A percentile compares a stretch with the other conserved stretches of the same genome.
phyloP scores from a whole-genome alignment of 2,329 filamentous ascomycete species.

The Balansia obtecta region DNA sequence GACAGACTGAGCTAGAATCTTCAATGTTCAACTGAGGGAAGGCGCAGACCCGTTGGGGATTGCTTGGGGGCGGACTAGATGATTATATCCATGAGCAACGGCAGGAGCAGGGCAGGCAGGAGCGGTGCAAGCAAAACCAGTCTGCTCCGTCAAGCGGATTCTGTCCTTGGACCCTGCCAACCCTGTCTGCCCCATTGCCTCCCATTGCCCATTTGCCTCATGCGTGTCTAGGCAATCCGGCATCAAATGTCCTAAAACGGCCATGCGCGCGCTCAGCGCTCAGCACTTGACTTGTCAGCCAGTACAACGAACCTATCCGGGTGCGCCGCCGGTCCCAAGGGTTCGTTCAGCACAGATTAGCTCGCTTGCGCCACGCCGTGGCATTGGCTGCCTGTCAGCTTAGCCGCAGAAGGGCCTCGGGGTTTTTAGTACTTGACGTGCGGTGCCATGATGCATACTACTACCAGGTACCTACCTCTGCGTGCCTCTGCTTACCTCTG shows the following conservation, averaged over 20 bases:
- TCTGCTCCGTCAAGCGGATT: not conserved
- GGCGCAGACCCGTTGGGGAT: not conserved
- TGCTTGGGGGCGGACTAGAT: not conserved
- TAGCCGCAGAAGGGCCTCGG: no score
- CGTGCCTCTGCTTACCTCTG: no score
- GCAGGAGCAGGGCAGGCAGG: no score
- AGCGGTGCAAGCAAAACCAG: no score
- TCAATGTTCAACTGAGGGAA: not conserved
- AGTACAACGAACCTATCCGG: not conserved
- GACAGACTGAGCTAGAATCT: not conserved
- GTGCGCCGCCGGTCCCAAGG: not conserved
- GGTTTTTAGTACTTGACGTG: no score
- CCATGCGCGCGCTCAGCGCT: not conserved
- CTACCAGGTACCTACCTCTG: no score
- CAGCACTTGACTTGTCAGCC: not conserved
- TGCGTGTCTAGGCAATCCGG: no score
- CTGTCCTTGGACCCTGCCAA: no score
- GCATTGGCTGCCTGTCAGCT: no score
- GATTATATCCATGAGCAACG: not conserved
- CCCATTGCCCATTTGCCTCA: no score
- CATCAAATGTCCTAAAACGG: not conserved
- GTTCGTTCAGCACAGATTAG: not conserved
- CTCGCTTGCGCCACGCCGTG: not conserved
- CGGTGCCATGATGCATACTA: no score
- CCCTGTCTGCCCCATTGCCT: no score